phyloP scores from a whole-genome alignment of 371 early-diverging fungal species.

The Choanephora cucurbitarum region DNA sequence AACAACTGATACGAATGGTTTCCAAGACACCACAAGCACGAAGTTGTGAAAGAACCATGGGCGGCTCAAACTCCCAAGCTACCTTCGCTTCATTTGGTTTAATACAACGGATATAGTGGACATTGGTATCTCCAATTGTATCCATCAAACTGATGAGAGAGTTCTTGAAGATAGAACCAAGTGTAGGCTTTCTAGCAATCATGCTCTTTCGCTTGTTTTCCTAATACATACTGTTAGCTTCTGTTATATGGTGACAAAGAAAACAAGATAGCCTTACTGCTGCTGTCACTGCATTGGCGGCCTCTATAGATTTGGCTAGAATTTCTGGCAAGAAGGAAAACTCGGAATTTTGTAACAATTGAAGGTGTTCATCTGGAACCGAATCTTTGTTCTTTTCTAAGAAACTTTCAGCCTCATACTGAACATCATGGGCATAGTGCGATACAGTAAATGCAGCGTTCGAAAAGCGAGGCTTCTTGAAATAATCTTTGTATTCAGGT shows the following conservation, averaged over 20 bases:
- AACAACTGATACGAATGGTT: slow-evolving; percentile 98
- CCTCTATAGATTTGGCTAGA: slow-evolving; percentile 50
- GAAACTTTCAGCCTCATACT: slow-evolving; percentile 92
- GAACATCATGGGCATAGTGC: slow-evolving; percentile 93
- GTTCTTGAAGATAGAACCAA: slow-evolving; percentile 73
- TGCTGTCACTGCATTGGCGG: slow-evolving; percentile 45
- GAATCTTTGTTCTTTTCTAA: slow-evolving; percentile 99
- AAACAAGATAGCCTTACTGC: slow-evolving; percentile 14
- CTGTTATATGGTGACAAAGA: neutral
- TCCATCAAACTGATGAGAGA: slow-evolving; percentile 92
- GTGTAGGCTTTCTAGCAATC: slow-evolving; percentile 76
- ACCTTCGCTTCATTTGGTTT: slow-evolving; percentile 94
- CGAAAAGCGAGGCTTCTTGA: slow-evolving; percentile 89
- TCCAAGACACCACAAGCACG: slow-evolving; percentile 99
- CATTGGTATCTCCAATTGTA: slow-evolving; percentile 88
- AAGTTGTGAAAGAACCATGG: slow-evolving; percentile 93
- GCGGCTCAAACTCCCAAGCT: slow-evolving; percentile 87
- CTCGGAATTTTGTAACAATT: slow-evolving; percentile 67
- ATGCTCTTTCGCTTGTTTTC: slow-evolving; percentile 49
- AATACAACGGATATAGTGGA: slow-evolving; percentile 97
- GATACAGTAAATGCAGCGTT: slow-evolving; percentile 79
- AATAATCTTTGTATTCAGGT: slow-evolving; percentile 72
- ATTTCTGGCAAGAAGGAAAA: slow-evolving; percentile 80
- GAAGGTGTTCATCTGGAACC: slow-evolving; percentile 89
- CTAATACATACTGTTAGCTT: neutral